Conservation (phyloP, 2,329 filamentous ascomycete genomes). For the Cercospora sp. region DNA sequence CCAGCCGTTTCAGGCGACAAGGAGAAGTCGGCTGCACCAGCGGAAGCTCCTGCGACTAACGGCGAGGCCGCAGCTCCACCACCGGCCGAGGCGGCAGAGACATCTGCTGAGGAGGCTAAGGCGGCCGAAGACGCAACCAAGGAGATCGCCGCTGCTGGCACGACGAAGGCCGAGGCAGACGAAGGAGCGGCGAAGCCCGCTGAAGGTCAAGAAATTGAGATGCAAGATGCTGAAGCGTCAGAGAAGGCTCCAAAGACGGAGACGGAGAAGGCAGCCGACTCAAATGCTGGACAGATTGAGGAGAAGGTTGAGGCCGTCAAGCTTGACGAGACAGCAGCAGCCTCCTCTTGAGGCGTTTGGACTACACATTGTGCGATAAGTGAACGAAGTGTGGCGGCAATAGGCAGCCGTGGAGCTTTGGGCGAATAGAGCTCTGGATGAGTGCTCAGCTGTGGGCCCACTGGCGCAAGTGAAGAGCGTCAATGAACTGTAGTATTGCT, state of each 20-base stretch:
- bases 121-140: constrained; percentile 31
- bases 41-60: constrained; percentile 17
- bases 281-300: constrained; percentile 28
- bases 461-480: not conserved
- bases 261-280: constrained; percentile 26
- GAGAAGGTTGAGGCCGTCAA: constrained; percentile 22
- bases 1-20: constrained; percentile 43
- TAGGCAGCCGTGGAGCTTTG: not conserved
- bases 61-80: constrained; percentile 32
- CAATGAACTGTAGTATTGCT: constrained; percentile 8
- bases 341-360: not conserved
- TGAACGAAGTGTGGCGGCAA: not conserved
- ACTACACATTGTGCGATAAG: not conserved
- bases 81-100: constrained; percentile 22
- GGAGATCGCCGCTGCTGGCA: constrained; percentile 13
- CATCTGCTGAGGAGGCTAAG: constrained; percentile 31
- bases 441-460: not conserved
- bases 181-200: constrained; percentile 18
- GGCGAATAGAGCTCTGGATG: not conserved
- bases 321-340: constrained; percentile 3
- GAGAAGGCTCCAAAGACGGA: constrained; percentile 30
- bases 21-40: constrained; percentile 29
- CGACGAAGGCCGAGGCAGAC: constrained; percentile 17
- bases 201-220: constrained; percentile 29
- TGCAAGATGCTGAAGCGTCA: constrained; percentile 30